phyloP scores from a whole-genome alignment of 805 yeast genomes.

The Wickerhamomyces sydowiorum region DNA sequence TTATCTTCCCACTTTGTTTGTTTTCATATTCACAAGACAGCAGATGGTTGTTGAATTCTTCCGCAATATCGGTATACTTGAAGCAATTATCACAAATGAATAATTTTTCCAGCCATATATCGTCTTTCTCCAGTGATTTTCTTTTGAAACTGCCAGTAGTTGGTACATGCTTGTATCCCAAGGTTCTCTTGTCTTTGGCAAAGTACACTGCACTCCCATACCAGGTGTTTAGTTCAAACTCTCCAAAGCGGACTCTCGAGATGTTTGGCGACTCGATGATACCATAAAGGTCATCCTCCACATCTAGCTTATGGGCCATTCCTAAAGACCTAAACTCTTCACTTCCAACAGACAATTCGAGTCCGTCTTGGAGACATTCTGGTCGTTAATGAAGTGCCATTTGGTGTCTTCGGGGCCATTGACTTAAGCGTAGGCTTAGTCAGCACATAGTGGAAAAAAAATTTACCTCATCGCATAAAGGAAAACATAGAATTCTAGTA shows the following conservation, averaged over 20 bases:
- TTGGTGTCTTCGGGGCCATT: neutral
- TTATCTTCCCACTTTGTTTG: conserved; percentile 57
- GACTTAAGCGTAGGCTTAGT: neutral
- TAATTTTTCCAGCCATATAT: conserved; percentile 53
- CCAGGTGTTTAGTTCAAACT: conserved; percentile 72
- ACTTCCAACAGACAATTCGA: neutral
- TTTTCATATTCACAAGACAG: conserved; percentile 36
- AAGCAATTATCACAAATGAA: conserved; percentile 81
- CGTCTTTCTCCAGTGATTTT: conserved; percentile 13
- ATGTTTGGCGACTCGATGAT: conserved; percentile 60
- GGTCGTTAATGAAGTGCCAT: neutral
- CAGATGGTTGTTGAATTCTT: conserved; percentile 46
- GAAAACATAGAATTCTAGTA: neutral
- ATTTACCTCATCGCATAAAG: conserved; percentile 12
- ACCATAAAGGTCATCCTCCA: conserved; percentile 49
- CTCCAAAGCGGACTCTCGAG: conserved; percentile 59
- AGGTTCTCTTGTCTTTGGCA: conserved; percentile 35
- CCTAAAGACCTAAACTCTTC: neutral
- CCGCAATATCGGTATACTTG: conserved; percentile 55
- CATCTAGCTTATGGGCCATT: conserved; percentile 20
- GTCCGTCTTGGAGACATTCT: no score
- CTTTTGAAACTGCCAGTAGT: conserved; percentile 10
- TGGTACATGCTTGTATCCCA: conserved; percentile 36
- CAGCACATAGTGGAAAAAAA: neutral
- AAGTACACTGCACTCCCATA: conserved; percentile 83